Conservation (phyloP, 179 eudicot genomes). For the Patellifolia procumbens region DNA sequence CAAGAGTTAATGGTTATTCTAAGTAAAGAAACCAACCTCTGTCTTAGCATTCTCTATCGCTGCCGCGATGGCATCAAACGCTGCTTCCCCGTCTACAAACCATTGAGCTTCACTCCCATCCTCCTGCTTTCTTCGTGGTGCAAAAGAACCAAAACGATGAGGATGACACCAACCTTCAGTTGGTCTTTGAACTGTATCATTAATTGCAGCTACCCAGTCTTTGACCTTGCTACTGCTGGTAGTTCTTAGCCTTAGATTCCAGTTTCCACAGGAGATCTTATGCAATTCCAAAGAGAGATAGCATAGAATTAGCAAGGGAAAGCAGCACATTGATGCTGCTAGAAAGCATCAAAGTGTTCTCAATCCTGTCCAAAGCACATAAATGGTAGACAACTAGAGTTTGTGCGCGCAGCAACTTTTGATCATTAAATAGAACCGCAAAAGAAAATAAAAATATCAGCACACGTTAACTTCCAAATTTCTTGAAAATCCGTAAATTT, state of each 20-base stretch:
- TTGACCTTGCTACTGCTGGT: constrained; percentile 66
- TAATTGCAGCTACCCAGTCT: constrained; percentile 88
- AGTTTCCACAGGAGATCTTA: constrained; percentile 71
- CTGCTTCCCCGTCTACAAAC: constrained; percentile 92
- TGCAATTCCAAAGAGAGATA: constrained; percentile 15
- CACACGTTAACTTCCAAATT: not conserved
- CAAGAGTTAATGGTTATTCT: constrained; percentile 4
- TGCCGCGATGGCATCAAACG: constrained; percentile 91
- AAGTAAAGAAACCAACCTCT: constrained; percentile 55
- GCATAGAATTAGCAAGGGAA: constrained; percentile 8
- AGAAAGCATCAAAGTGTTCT: not conserved
- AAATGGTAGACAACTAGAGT: not conserved
- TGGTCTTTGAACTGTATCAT: constrained; percentile 80
- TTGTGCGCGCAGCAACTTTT: not conserved
- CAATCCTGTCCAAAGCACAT: not conserved
- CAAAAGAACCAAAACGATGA: constrained; percentile 91
- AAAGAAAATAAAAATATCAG: not conserved
- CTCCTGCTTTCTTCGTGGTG: constrained; percentile 82
- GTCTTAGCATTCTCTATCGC: constrained; percentile 92
- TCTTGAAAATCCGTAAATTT: not conserved
- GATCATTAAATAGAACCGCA: not conserved
- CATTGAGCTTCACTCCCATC: constrained; percentile 99
- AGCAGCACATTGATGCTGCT: not conserved
- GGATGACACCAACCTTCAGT: constrained; percentile 97
- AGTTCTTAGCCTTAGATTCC: constrained; percentile 65